Base-by-base conservation (phyloP, 2,329 filamentous ascomycete species). In the Neoascochyta sp. region DNA sequence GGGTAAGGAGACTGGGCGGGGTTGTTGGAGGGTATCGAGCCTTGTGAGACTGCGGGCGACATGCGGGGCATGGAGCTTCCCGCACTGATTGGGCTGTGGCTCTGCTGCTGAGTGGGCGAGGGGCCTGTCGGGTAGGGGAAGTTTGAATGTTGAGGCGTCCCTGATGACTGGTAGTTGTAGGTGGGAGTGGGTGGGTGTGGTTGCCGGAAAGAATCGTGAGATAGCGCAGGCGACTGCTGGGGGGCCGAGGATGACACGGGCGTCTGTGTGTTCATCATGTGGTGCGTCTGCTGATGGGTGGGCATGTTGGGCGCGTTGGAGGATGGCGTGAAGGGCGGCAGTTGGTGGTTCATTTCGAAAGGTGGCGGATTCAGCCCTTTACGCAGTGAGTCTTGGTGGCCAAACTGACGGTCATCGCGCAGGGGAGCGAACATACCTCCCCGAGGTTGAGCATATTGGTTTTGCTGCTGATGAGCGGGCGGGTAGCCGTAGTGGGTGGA, bases 361-460 rank as follows among this genome's bases (percentile, higher is more conserved):
- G 81, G 74, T 37, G 82, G 78, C 32, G 76, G 71, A 38, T 83
- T 75, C 32, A 89, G 68, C 27, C 71, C 73, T 54, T 86, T 78
- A 26, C 68, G 70, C 7, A 83, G 81, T 28, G 79, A 78, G 45
- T 74, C 72, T 22, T 74, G 67, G 37, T 63, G 65, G 45, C 67
- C 70, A 45, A 76, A 71, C 42, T 65, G 43, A 72, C 64, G 43
- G 71, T 74, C 39, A 64, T 69, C 53, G 76, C 66, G 25, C 32
- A 41, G 43, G 16, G 76, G 72, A 29, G 75, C 75, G 62, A 78
- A 84, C 41, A 74, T 63, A 47, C 69, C 71, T 45, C 54, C 47
- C 38, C 50, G 49, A 36, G 50, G 33, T 47, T 48, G 41, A 20
- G 47, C 42, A 40, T 58, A 57, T 50, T 60, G 55, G 29, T 49